Evolutionary conservation across 371 early-diverging fungal species (phyloP).

Genomic region (Mucor saturninus): DNA sequence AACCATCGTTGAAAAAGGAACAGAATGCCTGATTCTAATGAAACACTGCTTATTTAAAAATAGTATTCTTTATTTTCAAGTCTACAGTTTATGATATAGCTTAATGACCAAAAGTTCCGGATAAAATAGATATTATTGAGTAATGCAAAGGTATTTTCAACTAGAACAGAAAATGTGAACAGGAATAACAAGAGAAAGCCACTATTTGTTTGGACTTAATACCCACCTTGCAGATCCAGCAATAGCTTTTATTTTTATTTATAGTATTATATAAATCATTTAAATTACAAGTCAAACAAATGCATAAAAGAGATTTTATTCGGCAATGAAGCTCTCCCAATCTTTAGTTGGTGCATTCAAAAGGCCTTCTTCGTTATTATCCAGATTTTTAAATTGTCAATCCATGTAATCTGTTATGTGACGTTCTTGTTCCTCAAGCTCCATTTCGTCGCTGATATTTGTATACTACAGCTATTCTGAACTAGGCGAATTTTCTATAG

Average conservation of each 20-base stretch:
- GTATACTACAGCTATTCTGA: slow-evolving; percentile 18
- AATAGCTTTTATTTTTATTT: slow-evolving; percentile 1
- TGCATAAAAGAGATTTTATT: slow-evolving; percentile 24
- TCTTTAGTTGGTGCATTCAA: slow-evolving; percentile 13
- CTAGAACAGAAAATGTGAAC: slow-evolving; percentile 16
- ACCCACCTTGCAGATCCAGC: slow-evolving; percentile 8
- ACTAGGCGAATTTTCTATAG: slow-evolving; percentile 17
- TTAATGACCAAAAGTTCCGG: too few relatives aligned
- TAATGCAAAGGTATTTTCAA: slow-evolving; percentile 15
- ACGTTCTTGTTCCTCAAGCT: slow-evolving; percentile 23
- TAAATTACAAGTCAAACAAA: slow-evolving; percentile 14
- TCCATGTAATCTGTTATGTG: slow-evolving; percentile 19
- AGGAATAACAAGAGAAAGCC: slow-evolving; percentile 14
- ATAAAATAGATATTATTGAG: neutral
- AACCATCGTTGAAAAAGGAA: too few relatives aligned
- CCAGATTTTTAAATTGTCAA: slow-evolving; percentile 19
- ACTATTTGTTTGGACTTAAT: slow-evolving; percentile 18
- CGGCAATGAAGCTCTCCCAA: slow-evolving; percentile 20
- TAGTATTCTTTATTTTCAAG: too few relatives aligned
- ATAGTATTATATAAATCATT: neutral
- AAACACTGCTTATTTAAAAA: too few relatives aligned
- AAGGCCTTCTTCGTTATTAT: slow-evolving; percentile 14
- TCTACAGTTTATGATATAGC: too few relatives aligned
- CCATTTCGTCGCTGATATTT: slow-evolving; percentile 19
- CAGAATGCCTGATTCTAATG: too few relatives aligned